Percentiles rank a stretch among this genome's conserved stretches.
These are phyloP conservation scores for Begonia masoniana DNA, from an alignment of 306 rosid species.

Conservation along the genomic window DNA sequence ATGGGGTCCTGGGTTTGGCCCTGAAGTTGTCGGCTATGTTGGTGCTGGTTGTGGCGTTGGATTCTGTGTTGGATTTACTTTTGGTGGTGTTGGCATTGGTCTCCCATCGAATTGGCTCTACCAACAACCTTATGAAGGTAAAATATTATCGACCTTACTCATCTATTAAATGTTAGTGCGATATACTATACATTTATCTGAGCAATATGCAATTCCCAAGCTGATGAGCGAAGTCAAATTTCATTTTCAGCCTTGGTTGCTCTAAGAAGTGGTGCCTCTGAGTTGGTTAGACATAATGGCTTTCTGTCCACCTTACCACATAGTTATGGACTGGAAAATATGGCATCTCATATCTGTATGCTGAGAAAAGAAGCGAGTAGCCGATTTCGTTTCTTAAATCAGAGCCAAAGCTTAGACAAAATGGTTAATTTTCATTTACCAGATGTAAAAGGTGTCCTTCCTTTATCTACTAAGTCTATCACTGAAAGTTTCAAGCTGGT, in stretches of 20 bases:
- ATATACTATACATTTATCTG: background rate
- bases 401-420: slow-evolving; percentile 28
- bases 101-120: slow-evolving; percentile 53
- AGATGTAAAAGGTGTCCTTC: slow-evolving; percentile 33
- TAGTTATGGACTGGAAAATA: slow-evolving; percentile 27
- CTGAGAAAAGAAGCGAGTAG: slow-evolving; percentile 47
- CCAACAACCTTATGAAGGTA: slow-evolving; percentile 55
- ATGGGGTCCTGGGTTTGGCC: slow-evolving; percentile 99
- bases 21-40: slow-evolving; percentile 84
- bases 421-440: slow-evolving; percentile 22
- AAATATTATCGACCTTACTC: background rate
- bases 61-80: slow-evolving; percentile 72
- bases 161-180: background rate
- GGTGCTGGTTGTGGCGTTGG: slow-evolving; percentile 97
- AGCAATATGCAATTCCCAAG: background rate
- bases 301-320: slow-evolving; percentile 16
- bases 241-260: slow-evolving; percentile 40
- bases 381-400: slow-evolving; percentile 29
- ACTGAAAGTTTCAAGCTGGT: slow-evolving; percentile 32
- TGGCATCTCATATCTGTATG: slow-evolving; percentile 28
- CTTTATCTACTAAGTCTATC: slow-evolving; percentile 24
- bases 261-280: slow-evolving; percentile 32
- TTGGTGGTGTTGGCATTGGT: slow-evolving; percentile 76
- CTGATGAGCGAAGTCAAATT: background rate
- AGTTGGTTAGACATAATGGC: slow-evolving; percentile 27